Evolutionary conservation across 371 early-diverging fungal genomes (phyloP), one percentile per base, ranked within the genome.

Genomic region (Chytridium lagenaria): DNA sequence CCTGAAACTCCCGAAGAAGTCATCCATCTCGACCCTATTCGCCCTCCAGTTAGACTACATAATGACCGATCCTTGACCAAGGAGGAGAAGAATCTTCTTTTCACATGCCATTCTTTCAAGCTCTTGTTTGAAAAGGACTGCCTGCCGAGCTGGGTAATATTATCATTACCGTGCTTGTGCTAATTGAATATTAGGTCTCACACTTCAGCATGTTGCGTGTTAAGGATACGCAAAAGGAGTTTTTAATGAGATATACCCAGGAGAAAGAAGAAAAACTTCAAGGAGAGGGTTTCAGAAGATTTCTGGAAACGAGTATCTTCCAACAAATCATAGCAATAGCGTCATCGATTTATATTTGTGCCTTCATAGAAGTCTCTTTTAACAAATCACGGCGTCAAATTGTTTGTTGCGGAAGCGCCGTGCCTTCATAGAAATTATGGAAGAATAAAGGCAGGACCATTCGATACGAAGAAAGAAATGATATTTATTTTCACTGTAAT

Each of bases 201-300:
- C 84, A 84, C 59, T 84, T 84, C 65, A 74, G 77, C 59, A 67
- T 80, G 73, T 51, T 80, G 69, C 73, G 84, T 1, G 81, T 81
- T 15, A 84, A 84, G 76, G 84, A 84, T 33, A 49, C 78, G 30
- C 84, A 84, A 52, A 80, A 67, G 22, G 66, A 75, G 33, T 68
- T 74, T 49, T 37, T 84, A 50, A 52, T 69, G 1, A 71, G 75
- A 40, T 70, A 74, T 40, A 51, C 77, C 44, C 69, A 73, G 64
- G 64, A 76, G 69, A 76, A 77, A 59, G 80, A 80, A 36, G 31
- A 61, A 40, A 30, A 67, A 37, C 16, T 50, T 28, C 15, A 71
- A 30, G 51, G 59, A 26, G 59, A 75, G 15, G 74, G 75, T n/a
- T n/a, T 55, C 68, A 19, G 34, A 71, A 16, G 81, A 71, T 5